Evolutionary conservation across 179 eudicot species (phyloP).

Genomic region (Drosera spatulata): DNA sequence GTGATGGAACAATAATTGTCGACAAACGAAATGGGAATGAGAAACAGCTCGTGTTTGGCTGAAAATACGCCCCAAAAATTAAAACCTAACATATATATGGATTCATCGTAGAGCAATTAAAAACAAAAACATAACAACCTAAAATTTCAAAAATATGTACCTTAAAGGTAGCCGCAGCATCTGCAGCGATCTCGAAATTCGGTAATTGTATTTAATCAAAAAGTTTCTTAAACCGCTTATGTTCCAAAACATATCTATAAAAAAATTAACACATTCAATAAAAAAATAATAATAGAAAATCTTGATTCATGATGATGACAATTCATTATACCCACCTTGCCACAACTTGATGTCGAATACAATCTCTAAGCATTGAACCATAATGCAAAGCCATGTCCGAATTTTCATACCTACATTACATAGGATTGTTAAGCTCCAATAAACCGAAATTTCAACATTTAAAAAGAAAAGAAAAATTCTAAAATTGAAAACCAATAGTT

Average conservation of each 20-base stretch:
- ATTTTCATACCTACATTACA: slow-evolving; percentile 53
- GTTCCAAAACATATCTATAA: slow-evolving; percentile 77
- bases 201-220: slow-evolving; percentile 87
- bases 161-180: slow-evolving; percentile 98
- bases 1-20: no score
- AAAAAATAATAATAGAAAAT: background rate
- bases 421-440: slow-evolving; percentile 1
- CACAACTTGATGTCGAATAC: slow-evolving; percentile 97
- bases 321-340: slow-evolving; percentile 52
- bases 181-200: slow-evolving; percentile 93
- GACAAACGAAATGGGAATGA: no score
- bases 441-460: no score
- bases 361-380: slow-evolving; percentile 96
- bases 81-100: no score
- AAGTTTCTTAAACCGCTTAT: slow-evolving; percentile 78
- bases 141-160: slow-evolving; percentile 22
- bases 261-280: slow-evolving; percentile 2
- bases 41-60: no score
- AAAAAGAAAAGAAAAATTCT: background rate
- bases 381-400: slow-evolving; percentile 83
- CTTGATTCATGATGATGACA: background rate
- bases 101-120: no score
- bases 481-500: background rate
- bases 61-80: no score
- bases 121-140: background rate